These are phyloP conservation scores for Xylariales sp. DNA, from an alignment of 2,329 filamentous ascomycete genomes.

Conservation along the genomic window DNA sequence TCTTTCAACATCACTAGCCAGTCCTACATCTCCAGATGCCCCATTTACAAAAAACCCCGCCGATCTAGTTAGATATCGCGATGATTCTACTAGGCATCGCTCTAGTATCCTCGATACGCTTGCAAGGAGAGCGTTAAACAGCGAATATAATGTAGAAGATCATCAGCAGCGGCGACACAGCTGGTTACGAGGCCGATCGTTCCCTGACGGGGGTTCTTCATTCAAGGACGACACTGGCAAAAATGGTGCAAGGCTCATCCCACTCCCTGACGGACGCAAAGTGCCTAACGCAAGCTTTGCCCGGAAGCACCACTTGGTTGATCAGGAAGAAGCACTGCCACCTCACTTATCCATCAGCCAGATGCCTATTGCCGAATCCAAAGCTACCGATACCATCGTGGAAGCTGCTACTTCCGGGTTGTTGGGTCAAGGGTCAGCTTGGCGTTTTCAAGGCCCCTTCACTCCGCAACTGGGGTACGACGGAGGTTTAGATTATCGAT, in stretches of 20 bases:
- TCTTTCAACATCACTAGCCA: no score
- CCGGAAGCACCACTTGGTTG: conserved; percentile 34
- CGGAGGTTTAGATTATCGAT: conserved; percentile 37
- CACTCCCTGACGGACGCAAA: conserved; percentile 28
- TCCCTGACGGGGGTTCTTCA: conserved; percentile 14
- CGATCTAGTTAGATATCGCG: no score
- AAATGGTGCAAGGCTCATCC: conserved; percentile 12
- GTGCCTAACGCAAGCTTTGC: conserved; percentile 41
- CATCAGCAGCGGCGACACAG: conserved; percentile 20
- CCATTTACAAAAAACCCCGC: no score
- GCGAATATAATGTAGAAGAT: conserved; percentile 12
- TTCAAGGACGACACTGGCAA: conserved; percentile 13
- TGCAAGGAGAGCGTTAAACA: conserved; percentile 10
- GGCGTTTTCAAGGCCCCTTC: conserved; percentile 36
- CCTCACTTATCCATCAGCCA: conserved; percentile 25
- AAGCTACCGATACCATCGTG: conserved; percentile 29
- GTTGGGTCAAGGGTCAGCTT: conserved; percentile 17
- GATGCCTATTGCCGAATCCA: conserved; percentile 37
- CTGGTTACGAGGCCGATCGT: conserved; percentile 18
- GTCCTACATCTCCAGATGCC: no score
- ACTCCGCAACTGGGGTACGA: conserved; percentile 42
- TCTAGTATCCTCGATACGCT: conserved; percentile 18
- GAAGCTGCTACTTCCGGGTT: conserved; percentile 21
- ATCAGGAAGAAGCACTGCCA: conserved; percentile 26
- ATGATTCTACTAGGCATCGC: conserved; percentile 14